Percentiles rank a stretch among this genome's conserved stretches.
Conservation (phyloP, 108 stramenopile genomes). For the Poteriospumella lacustris region DNA sequence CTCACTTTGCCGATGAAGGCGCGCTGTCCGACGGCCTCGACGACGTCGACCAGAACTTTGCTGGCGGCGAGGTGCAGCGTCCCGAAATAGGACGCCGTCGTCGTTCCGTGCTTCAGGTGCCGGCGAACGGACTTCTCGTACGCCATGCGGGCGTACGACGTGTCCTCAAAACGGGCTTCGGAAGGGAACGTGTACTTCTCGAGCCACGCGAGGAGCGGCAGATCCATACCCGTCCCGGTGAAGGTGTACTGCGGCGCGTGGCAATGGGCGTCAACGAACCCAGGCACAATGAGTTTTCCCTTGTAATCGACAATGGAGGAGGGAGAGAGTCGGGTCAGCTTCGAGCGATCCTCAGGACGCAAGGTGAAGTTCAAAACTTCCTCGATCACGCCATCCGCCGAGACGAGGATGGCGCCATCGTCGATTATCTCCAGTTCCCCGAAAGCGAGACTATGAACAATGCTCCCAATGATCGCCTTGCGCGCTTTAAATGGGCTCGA, state of each 20-base stretch:
- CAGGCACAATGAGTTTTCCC: background rate
- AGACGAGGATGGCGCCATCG: background rate
- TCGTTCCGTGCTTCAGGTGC: conserved; percentile 57
- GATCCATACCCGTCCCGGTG: conserved; percentile 67
- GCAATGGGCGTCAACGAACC: conserved; percentile 49
- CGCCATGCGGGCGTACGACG: conserved; percentile 32
- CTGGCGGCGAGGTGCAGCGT: conserved; percentile 58
- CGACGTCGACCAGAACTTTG: conserved; percentile 57
- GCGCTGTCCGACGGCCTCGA: conserved; percentile 55
- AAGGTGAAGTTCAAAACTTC: too few species aligned
- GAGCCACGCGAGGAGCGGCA: conserved; percentile 64
- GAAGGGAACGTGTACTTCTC: conserved; percentile 67
- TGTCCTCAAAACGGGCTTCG: conserved; percentile 51
- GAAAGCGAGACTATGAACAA: background rate
- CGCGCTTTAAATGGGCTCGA: too few species aligned
- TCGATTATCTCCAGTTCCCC: background rate
- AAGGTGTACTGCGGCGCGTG: conserved; percentile 69
- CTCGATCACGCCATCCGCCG: background rate
- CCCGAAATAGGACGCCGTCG: conserved; percentile 61
- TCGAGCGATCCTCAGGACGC: too few species aligned
- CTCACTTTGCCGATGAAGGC: conserved; percentile 68
- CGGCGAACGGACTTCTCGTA: conserved; percentile 54
- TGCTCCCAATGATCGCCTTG: background rate
- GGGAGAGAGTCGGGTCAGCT: too few species aligned
- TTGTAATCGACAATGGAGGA: too few species aligned